A percentile compares a stretch with the other conserved stretches of the same genome.
Evolutionary conservation across 2,329 filamentous ascomycete genomes (phyloP).

Genomic region (Aulographum hederae): DNA sequence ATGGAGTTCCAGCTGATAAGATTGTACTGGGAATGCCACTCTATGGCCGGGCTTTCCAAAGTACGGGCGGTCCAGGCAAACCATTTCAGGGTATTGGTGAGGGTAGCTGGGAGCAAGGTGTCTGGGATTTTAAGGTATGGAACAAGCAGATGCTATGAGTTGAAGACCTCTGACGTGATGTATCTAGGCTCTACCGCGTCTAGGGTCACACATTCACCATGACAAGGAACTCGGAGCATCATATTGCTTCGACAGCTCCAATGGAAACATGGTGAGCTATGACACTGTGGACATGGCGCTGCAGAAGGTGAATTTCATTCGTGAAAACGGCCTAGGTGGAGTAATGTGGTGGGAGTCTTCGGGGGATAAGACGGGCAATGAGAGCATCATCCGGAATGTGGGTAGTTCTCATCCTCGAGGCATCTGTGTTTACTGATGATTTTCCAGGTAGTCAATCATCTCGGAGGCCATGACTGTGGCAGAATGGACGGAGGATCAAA

Average conservation of each 20-base stretch:
- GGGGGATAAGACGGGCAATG: constrained; percentile 42
- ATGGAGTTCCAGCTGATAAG: constrained; percentile 45
- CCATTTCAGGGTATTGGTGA: constrained; percentile 55
- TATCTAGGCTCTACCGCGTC: constrained; percentile 49
- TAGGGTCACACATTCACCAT: constrained; percentile 42
- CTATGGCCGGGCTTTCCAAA: constrained; percentile 71
- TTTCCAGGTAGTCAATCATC: constrained; percentile 16
- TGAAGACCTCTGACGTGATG: not conserved
- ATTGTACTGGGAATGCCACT: constrained; percentile 83
- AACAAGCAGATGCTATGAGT: not conserved
- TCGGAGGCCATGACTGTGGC: constrained; percentile 20
- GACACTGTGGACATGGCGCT: constrained; percentile 47
- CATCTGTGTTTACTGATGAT: not conserved
- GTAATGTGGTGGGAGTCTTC: constrained; percentile 98
- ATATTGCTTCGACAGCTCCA: constrained; percentile 53
- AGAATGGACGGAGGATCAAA: constrained; percentile 30
- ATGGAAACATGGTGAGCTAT: constrained; percentile 58
- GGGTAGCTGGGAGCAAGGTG: constrained; percentile 69
- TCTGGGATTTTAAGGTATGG: constrained; percentile 64
- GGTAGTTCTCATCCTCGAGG: constrained; percentile 7
- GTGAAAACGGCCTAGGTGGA: constrained; percentile 50
- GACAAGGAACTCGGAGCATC: constrained; percentile 50
- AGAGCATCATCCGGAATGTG: constrained; percentile 40
- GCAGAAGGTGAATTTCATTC: constrained; percentile 56
- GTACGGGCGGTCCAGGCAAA: constrained; percentile 56